Evolutionary conservation across 257 asterid species (phyloP), one percentile per base, ranked within the genome.

Genomic region (Solanum paucissectum): DNA sequence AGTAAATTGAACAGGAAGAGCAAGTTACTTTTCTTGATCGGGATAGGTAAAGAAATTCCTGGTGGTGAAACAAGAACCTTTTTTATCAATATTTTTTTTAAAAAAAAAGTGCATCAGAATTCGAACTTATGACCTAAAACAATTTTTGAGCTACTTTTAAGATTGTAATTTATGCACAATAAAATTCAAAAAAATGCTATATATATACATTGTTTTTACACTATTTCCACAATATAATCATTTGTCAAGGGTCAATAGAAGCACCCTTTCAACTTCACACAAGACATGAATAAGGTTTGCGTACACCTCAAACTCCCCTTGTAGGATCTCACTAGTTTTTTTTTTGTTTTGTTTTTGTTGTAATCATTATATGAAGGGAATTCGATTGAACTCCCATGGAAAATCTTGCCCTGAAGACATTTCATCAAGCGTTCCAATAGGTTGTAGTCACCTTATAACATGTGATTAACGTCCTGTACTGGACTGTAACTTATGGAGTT

Each of bases 241-340:
- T 69, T 27, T 68, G 74, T 1, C 32, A 8, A 58, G 66, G 66
- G 66, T 49, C 21, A 49, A 49, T 49, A 49, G 58, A 46, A 46
- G 58, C 58, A 14, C 0, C 58, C 21, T 49, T 49, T 49, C 4
- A 49, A 14, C 64, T 49, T 49, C 64, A 27, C 18, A 25, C 34
- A 66, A 66, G 73, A 6, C 3, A 64, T 9, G 7, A 1, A 21
- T 12, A 12, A 64, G 1, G 2, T 25, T 64, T 64, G 34, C 20
- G 2, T 25, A 9, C 12, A 9, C 12, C 12, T 5, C 12, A 21
- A 0, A 58, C 5, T 1, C 12, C 2, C 9, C 2, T 3, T 7
- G 25, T 55, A 8, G 1, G 3, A 55, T 55, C 25, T 7, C 32
- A 23, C 14, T 62, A 12, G 5, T 29, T 29, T 29, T 64, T 4